phyloP scores from a whole-genome alignment of 2,329 filamentous ascomycete genomes.

The Colletotrichum truncatum region DNA sequence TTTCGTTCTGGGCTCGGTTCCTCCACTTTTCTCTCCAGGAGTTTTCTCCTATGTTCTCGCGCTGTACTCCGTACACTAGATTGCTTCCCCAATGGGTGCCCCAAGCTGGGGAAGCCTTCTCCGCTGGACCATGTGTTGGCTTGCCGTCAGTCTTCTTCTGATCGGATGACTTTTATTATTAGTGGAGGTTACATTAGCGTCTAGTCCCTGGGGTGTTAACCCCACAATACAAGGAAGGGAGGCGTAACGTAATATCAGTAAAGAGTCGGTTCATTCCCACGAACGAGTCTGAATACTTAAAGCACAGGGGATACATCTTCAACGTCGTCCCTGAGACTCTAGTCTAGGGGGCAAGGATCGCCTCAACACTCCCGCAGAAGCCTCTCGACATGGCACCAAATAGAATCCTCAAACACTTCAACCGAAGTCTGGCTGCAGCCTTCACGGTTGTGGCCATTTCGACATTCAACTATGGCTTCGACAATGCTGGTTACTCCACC shows the following conservation, averaged over 20 bases:
- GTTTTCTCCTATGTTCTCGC: background rate
- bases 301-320: background rate
- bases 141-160: background rate
- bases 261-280: background rate
- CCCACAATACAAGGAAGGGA: conserved; percentile 9
- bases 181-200: background rate
- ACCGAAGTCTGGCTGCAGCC: conserved; percentile 29
- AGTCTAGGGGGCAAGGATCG: background rate
- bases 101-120: conserved; percentile 13
- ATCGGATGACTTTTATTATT: conserved; percentile 2
- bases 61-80: background rate
- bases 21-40: background rate
- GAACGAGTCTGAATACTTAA: conserved; percentile 12
- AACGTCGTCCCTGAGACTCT: background rate
- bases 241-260: conserved; percentile 12
- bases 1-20: conserved; percentile 14
- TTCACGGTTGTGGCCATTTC: conserved; percentile 42
- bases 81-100: conserved; percentile 8
- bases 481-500: conserved; percentile 42
- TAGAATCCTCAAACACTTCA: conserved; percentile 21
- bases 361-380: background rate
- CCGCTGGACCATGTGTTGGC: conserved; percentile 7
- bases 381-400: conserved; percentile 3
- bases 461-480: conserved; percentile 51
- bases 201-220: background rate